These are phyloP conservation scores for Atkinsonella texensis DNA, from an alignment of 2,329 filamentous ascomycete species.

Conservation along the genomic window DNA sequence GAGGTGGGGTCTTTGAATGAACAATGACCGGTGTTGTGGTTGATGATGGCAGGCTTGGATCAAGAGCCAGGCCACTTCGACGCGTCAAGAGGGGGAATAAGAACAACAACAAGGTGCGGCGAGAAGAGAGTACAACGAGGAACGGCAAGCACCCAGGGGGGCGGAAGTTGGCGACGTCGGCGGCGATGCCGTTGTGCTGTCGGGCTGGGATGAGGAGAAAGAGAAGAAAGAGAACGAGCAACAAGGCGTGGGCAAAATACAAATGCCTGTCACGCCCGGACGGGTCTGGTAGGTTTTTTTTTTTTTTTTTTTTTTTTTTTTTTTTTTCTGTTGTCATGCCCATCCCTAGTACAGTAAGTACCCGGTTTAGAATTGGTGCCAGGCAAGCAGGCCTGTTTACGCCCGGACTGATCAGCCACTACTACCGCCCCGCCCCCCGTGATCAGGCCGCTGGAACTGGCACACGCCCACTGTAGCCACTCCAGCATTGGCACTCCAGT, in stretches of 20 bases:
- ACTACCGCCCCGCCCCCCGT: too few species aligned
- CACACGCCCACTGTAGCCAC: too few species aligned
- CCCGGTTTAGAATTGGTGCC: too few species aligned
- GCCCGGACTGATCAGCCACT: too few species aligned
- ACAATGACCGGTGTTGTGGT: neutral
- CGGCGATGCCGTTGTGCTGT: conserved; percentile 17
- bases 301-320: conserved; percentile 6
- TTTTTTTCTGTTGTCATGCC: neutral
- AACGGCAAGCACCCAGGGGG: conserved; percentile 10
- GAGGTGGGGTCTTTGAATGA: conserved; percentile 3
- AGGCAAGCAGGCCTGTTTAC: too few species aligned
- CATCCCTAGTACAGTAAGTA: too few species aligned
- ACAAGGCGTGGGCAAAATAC: conserved; percentile 14
- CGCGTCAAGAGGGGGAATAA: neutral
- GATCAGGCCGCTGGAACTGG: too few species aligned
- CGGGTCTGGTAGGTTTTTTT: conserved; percentile 15
- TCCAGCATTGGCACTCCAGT: too few species aligned
- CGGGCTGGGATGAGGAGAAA: conserved; percentile 15
- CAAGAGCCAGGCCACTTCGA: neutral
- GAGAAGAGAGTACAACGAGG: conserved; percentile 7
- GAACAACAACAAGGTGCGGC: conserved; percentile 5
- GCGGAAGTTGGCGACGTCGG: conserved; percentile 14
- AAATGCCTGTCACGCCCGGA: conserved; percentile 12
- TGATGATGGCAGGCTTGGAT: neutral
- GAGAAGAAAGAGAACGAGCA: conserved; percentile 14